Evolutionary conservation across 2,329 filamentous ascomycete genomes (phyloP).

Genomic region (Alternaria incomplexa): DNA sequence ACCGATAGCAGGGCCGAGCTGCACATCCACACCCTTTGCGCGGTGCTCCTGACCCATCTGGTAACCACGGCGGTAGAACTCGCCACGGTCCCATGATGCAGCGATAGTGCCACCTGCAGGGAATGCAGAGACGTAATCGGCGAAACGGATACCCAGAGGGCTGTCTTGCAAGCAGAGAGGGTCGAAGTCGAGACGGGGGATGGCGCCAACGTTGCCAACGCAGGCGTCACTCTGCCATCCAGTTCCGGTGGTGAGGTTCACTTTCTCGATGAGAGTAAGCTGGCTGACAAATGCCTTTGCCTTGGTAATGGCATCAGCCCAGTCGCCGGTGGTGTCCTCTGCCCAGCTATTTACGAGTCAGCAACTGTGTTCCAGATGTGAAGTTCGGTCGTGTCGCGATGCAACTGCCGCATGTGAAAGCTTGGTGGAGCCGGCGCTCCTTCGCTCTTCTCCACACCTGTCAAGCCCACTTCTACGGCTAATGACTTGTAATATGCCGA

Average conservation of each 20-base stretch:
- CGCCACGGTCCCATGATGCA: conserved; percentile 77
- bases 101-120: conserved; percentile 78
- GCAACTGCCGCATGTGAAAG: neutral
- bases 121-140: conserved; percentile 83
- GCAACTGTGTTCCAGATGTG: neutral
- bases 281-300: conserved; percentile 82
- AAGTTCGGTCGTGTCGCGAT: neutral
- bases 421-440: neutral
- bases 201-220: conserved; percentile 75
- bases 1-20: conserved; percentile 78
- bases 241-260: conserved; percentile 91
- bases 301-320: conserved; percentile 76
- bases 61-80: conserved; percentile 72
- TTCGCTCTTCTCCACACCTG: neutral
- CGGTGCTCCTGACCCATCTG: conserved; percentile 79
- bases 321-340: conserved; percentile 69
- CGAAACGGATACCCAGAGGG: conserved; percentile 77
- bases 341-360: conserved; percentile 63
- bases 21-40: conserved; percentile 75
- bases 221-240: conserved; percentile 64
- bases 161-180: conserved; percentile 87
- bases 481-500: neutral
- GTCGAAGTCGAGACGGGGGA: conserved; percentile 73
- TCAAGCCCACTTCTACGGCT: neutral
- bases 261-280: conserved; percentile 84